Evolutionary conservation across 148 eudicot species (phyloP).

Genomic region (Pharnaceum exiguum): DNA sequence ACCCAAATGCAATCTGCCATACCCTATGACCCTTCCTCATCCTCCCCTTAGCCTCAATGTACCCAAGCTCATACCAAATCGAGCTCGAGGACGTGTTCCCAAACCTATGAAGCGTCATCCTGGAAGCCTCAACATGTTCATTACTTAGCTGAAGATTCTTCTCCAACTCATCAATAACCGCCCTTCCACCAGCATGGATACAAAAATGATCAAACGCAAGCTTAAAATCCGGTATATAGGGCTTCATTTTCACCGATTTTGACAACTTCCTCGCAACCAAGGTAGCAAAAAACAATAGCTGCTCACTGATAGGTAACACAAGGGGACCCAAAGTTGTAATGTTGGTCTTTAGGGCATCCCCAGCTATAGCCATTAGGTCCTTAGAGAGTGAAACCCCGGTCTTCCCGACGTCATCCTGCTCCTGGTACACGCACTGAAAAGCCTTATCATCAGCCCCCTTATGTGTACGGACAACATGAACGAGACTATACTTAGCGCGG

Average conservation of each 20-base stretch:
- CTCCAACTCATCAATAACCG: slow-evolving; percentile 56
- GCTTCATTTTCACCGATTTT: slow-evolving; percentile 35
- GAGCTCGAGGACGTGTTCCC: slow-evolving; percentile 64
- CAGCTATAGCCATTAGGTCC: slow-evolving; percentile 55
- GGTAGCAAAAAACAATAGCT: slow-evolving; percentile 34
- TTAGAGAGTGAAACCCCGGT: slow-evolving; percentile 46
- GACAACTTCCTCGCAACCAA: slow-evolving; percentile 30
- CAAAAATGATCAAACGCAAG: slow-evolving; percentile 58
- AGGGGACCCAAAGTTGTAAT: slow-evolving; percentile 49
- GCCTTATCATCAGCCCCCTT: slow-evolving; percentile 45
- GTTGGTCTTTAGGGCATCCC: slow-evolving; percentile 43
- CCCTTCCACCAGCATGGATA: slow-evolving; percentile 59
- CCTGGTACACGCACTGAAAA: slow-evolving; percentile 49
- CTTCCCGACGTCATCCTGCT: slow-evolving; percentile 37
- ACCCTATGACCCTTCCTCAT: slow-evolving; percentile 44
- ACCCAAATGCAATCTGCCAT: slow-evolving; percentile 64
- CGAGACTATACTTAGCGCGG: slow-evolving; percentile 51
- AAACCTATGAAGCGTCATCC: slow-evolving; percentile 58
- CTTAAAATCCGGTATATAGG: slow-evolving; percentile 53
- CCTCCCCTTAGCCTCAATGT: slow-evolving; percentile 61
- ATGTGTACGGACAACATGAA: slow-evolving; percentile 55
- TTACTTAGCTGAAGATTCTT: slow-evolving; percentile 40
- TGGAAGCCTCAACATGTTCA: slow-evolving; percentile 48
- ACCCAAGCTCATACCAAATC: slow-evolving; percentile 57
- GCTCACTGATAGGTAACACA: slow-evolving; percentile 50